phyloP scores from a whole-genome alignment of 1,284 basidiomycete genomes.

The Cryptococcus maquisensis region DNA sequence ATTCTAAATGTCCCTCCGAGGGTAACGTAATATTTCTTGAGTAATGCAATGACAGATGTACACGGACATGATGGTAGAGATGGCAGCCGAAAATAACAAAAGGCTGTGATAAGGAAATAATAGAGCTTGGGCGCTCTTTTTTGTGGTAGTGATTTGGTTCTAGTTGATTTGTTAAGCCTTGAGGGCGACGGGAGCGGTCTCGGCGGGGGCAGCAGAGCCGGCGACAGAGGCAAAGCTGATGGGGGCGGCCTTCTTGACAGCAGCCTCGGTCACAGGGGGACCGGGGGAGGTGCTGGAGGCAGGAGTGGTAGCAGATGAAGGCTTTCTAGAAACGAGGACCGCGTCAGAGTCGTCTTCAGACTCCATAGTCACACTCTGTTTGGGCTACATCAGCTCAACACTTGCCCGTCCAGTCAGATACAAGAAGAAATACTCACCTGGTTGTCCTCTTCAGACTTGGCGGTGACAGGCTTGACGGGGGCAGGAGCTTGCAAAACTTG shows the following conservation, averaged over 20 bases:
- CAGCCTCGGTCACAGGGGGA: conserved; percentile 1
- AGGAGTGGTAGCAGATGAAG: conserved; percentile 16
- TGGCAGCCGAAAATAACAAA: background rate
- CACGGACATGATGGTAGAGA: background rate
- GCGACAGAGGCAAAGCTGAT: conserved; percentile 43
- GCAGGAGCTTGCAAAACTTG: conserved; percentile 48
- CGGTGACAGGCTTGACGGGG: conserved; percentile 33
- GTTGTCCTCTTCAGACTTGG: conserved; percentile 7
- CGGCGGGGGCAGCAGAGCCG: conserved; percentile 14
- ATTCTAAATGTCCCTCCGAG: conserved; percentile 5
- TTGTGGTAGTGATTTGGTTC: background rate
- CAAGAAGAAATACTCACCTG: background rate
- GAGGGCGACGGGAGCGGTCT: conserved; percentile 34
- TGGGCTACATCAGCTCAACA: background rate
- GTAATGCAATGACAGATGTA: background rate
- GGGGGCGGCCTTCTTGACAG: conserved; percentile 18
- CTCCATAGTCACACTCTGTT: conserved; percentile 41
- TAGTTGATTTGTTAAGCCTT: conserved; percentile 28
- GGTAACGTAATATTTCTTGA: conserved; percentile 4
- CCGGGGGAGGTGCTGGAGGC: conserved; percentile 3
- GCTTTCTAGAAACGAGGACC: conserved; percentile 45
- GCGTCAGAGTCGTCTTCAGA: conserved; percentile 46
- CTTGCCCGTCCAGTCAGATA: background rate
- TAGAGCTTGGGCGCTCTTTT: background rate
- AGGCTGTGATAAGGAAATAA: background rate